Evolutionary conservation across 352 stramenopile species (phyloP).

Genomic region (Pythium myriotylum): DNA sequence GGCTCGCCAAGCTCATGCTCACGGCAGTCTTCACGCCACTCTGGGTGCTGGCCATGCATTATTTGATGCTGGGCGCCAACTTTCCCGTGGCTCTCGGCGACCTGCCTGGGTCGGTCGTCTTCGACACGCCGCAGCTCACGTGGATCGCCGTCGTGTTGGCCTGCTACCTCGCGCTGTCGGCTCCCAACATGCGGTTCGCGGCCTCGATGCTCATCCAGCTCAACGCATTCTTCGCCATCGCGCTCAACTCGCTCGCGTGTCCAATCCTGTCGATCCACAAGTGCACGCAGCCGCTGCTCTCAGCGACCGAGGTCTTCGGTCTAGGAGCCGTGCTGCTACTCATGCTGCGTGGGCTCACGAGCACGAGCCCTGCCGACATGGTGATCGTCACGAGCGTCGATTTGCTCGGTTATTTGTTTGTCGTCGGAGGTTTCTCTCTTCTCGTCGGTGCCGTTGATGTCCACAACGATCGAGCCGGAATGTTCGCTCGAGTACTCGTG

Average conservation of each 20-base stretch:
- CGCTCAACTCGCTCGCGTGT: conserved; percentile 66
- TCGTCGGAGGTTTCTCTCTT: conserved; percentile 30
- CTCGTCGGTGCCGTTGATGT: conserved; percentile 51
- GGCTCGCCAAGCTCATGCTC: conserved; percentile 25
- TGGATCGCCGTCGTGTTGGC: conserved; percentile 19
- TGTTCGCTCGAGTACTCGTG: conserved; percentile 45
- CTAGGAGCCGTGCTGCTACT: conserved; percentile 19
- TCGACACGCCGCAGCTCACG: conserved; percentile 20
- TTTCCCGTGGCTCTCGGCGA: conserved; percentile 15
- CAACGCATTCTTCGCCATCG: conserved; percentile 66
- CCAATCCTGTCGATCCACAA: conserved; percentile 17
- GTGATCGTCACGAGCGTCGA: conserved; percentile 28
- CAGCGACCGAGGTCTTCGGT: conserved; percentile 18
- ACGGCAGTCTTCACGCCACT: conserved; percentile 8
- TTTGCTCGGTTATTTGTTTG: conserved; percentile 24
- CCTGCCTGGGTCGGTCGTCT: conserved; percentile 14
- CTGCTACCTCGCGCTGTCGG: conserved; percentile 56
- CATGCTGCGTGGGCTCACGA: conserved; percentile 21
- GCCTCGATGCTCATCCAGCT: conserved; percentile 62
- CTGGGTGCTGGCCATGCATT: conserved; percentile 17
- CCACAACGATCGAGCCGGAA: conserved; percentile 24
- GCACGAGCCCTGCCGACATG: conserved; percentile 24
- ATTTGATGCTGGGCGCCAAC: neutral
- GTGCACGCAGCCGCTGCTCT: conserved; percentile 17
- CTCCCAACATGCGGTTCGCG: conserved; percentile 71